Evolutionary conservation across 148 eudicot genomes (phyloP).

Genomic region (Nepenthes gracilis): DNA sequence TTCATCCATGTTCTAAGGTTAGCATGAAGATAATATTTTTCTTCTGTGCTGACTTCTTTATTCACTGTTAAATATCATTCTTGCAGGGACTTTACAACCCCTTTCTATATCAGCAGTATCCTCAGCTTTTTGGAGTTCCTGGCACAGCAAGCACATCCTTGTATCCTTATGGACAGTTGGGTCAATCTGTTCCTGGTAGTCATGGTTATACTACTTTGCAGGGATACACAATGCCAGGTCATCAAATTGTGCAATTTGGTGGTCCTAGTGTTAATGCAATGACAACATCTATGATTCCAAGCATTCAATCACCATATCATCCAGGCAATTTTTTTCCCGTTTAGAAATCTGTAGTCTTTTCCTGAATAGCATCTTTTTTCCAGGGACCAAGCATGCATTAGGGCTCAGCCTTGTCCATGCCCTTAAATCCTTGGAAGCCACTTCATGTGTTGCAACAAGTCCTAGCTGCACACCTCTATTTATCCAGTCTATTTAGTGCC

Average conservation of each 20-base stretch:
- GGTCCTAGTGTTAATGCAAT: slow-evolving; percentile 56
- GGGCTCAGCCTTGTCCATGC: no score
- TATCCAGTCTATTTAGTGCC: no score
- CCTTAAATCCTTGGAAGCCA: no score
- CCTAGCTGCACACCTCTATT: no score
- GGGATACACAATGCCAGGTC: slow-evolving; percentile 63
- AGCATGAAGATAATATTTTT: neutral
- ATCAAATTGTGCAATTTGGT: slow-evolving; percentile 64
- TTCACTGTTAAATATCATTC: neutral
- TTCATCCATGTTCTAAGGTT: no score
- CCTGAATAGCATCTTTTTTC: no score
- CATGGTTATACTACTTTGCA: slow-evolving; percentile 59
- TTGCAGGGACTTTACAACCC: slow-evolving; percentile 81
- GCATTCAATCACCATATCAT: slow-evolving; percentile 61
- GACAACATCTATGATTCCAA: slow-evolving; percentile 55
- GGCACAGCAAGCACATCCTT: slow-evolving; percentile 58
- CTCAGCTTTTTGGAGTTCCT: slow-evolving; percentile 75
- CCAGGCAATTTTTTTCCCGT: slow-evolving; percentile 41
- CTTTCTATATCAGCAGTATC: slow-evolving; percentile 69
- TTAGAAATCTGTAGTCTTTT: no score
- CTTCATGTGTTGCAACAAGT: no score
- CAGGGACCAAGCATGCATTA: no score
- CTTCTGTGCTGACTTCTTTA: neutral
- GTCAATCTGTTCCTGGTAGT: slow-evolving; percentile 51
- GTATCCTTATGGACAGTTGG: slow-evolving; percentile 73